Percentiles rank a stretch among this genome's conserved stretches.
Conservation (phyloP, 176 grass and related monocot genomes). For the Zoysia pacifica region DNA sequence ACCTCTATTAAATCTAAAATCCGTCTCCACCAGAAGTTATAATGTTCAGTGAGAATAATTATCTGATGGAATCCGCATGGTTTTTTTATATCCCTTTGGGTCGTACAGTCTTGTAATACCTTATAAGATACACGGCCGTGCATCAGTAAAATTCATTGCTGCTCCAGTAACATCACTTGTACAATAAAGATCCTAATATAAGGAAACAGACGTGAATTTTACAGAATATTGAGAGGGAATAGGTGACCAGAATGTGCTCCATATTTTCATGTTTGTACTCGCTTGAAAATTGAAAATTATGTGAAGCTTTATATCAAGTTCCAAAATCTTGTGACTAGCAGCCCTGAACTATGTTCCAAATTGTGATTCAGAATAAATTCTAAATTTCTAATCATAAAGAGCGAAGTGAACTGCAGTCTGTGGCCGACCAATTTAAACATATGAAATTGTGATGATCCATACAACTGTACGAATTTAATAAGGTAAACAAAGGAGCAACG, state of each 20-base stretch:
- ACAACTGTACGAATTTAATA: background rate
- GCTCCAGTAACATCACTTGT: background rate
- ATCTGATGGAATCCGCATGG: background rate
- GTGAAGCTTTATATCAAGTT: background rate
- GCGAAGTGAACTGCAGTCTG: background rate
- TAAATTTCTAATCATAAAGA: background rate
- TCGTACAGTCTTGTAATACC: background rate
- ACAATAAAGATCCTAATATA: background rate
- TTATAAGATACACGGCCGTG: background rate
- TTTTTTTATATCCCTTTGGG: background rate
- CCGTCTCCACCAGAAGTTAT: no score
- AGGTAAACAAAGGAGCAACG: conserved; percentile 6
- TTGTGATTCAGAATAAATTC: background rate
- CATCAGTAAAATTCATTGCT: background rate
- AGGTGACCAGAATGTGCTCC: background rate
- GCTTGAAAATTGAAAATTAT: background rate
- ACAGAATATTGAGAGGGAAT: background rate
- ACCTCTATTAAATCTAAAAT: no score
- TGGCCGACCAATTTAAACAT: background rate
- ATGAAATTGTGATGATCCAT: background rate
- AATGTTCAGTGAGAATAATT: conserved; percentile 8
- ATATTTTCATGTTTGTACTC: background rate
- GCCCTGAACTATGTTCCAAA: background rate
- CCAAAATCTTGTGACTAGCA: background rate
- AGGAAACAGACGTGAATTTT: background rate